A percentile compares a stretch with the other conserved stretches of the same genome.
These are phyloP conservation scores for Theileria orientalis DNA, from an alignment of 169 alveolate species.

Conservation along the genomic window DNA sequence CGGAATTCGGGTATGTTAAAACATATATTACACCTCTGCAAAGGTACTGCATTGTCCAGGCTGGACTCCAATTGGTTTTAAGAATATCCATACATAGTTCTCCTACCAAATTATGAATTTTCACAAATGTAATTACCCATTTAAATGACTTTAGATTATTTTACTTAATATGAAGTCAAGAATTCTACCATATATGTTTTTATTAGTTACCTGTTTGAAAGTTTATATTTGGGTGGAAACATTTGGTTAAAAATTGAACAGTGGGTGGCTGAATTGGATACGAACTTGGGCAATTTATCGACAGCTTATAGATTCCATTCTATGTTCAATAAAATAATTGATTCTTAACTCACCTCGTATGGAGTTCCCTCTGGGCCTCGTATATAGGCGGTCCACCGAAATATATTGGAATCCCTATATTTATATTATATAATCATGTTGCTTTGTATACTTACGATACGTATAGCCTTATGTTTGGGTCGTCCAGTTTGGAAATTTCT, in stretches of 20 bases:
- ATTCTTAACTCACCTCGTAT: slow-evolving; percentile 77
- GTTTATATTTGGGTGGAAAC: slow-evolving; percentile 96
- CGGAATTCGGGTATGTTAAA: slow-evolving; percentile 92
- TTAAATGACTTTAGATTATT: no score
- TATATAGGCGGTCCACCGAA: slow-evolving; percentile 86
- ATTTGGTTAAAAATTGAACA: slow-evolving; percentile 88
- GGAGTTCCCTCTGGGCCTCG: slow-evolving; percentile 91
- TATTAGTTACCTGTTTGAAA: slow-evolving; percentile 84
- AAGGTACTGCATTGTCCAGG: slow-evolving; percentile 92
- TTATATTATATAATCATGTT: not conserved
- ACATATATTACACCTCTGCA: slow-evolving; percentile 89
- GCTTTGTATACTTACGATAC: slow-evolving; percentile 46
- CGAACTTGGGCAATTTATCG: slow-evolving; percentile 83
- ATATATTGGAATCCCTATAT: slow-evolving; percentile 25
- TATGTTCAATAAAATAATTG: not conserved
- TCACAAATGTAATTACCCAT: not conserved
- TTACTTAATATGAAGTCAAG: not conserved
- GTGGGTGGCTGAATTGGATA: slow-evolving; percentile 95
- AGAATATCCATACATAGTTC: slow-evolving; percentile 91
- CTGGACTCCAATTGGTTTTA: slow-evolving; percentile 94
- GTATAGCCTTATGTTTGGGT: slow-evolving; percentile 68
- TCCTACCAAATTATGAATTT: slow-evolving; percentile 67
- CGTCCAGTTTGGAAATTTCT: slow-evolving; percentile 69
- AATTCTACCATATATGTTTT: not conserved
- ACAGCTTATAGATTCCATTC: slow-evolving; percentile 85